These are phyloP conservation scores for Solanum phureja DNA, from an alignment of 257 asterid species.

Conservation along the genomic window DNA sequence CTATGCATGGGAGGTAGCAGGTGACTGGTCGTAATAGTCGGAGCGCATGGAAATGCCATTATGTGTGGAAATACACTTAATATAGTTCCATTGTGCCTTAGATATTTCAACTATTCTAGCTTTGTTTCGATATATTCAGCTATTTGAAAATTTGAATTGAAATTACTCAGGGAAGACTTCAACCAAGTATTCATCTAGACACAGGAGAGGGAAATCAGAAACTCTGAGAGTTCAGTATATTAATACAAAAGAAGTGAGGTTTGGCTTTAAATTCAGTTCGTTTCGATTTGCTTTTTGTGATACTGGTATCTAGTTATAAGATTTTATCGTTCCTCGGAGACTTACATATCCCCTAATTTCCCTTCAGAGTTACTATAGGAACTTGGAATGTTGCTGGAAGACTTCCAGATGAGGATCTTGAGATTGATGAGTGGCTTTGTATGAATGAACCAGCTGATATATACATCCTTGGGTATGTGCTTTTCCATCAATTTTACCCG, in stretches of 20 bases:
- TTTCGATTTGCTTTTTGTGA: background rate
- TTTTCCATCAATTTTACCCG: background rate
- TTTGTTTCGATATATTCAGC: background rate
- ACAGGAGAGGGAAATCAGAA: constrained; percentile 89
- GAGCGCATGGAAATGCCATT: background rate
- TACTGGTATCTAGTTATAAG: background rate
- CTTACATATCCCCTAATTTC: background rate
- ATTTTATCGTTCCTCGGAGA: background rate
- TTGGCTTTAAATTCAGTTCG: constrained; percentile 28
- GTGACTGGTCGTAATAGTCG: background rate
- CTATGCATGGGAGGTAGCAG: background rate
- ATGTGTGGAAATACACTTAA: background rate
- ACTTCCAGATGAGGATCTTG: constrained; percentile 58
- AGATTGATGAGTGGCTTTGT: constrained; percentile 81
- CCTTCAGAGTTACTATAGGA: constrained; percentile 61
- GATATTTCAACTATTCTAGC: background rate
- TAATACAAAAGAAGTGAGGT: constrained; percentile 85
- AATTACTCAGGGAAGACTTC: constrained; percentile 32
- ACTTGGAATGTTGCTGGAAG: constrained; percentile 96
- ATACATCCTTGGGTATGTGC: constrained; percentile 60
- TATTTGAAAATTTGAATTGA: background rate
- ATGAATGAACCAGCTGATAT: constrained; percentile 81
- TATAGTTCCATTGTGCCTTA: background rate
- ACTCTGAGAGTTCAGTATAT: constrained; percentile 75
- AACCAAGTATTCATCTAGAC: constrained; percentile 26